These are phyloP conservation scores for Calocera viscosa DNA, from an alignment of 768 basidiomycete genomes.

Conservation along the genomic window DNA sequence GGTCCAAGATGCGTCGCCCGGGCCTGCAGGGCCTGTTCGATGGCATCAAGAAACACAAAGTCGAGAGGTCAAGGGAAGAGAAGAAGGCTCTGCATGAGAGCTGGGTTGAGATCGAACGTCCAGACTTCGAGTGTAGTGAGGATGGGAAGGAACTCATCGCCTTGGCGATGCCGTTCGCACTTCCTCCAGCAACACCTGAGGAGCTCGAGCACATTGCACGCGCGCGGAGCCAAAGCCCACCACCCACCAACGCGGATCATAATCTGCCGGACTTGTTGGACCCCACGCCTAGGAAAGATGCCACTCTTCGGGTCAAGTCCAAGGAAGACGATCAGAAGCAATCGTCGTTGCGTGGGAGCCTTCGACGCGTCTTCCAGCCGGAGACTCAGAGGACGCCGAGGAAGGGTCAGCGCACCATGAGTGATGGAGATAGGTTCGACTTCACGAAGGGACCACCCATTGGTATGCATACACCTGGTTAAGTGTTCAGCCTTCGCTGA, in stretches of 20 bases:
- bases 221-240: neutral
- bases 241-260: neutral
- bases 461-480: neutral
- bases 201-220: neutral
- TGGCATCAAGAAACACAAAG: neutral
- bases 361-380: neutral
- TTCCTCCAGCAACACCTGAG: neutral
- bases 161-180: neutral
- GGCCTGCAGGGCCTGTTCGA: neutral
- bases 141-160: neutral
- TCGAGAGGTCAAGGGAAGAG: neutral
- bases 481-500: neutral
- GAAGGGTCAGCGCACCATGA: neutral
- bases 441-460: neutral
- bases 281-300: conserved; percentile 1
- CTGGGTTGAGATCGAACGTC: neutral
- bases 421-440: neutral
- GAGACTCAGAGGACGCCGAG: neutral
- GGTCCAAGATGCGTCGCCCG: neutral
- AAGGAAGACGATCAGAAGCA: neutral
- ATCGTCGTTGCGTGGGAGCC: neutral
- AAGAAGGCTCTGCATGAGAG: neutral
- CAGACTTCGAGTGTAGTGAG: neutral
- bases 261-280: neutral
- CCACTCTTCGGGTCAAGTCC: neutral